Conservation (phyloP, 2,329 filamentous ascomycete species). For the Epichloe glyceriae region DNA sequence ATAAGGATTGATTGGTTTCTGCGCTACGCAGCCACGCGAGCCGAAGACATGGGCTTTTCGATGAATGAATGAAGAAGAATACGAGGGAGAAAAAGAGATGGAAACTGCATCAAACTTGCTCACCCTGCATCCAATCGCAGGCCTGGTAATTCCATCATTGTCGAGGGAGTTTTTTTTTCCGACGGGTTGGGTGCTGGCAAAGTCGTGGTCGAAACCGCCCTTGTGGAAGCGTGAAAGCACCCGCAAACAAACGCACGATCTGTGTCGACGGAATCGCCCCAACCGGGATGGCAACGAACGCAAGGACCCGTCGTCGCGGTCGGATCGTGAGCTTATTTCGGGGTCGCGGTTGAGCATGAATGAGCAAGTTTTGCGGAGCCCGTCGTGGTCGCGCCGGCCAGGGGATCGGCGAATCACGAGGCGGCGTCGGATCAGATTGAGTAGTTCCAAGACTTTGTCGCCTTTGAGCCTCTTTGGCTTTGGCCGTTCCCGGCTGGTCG, state of each 20-base stretch:
- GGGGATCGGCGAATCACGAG: neutral
- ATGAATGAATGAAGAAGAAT: neutral
- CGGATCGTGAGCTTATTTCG: neutral
- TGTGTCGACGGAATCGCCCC: too few relatives aligned
- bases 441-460: too few relatives aligned
- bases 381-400: neutral
- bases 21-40: neutral
- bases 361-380: constrained; percentile 24
- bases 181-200: too few relatives aligned
- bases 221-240: too few relatives aligned
- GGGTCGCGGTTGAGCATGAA: constrained; percentile 18
- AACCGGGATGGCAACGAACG: neutral
- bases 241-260: too few relatives aligned
- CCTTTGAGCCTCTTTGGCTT: neutral
- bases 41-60: neutral
- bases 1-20: neutral
- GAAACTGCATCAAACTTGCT: constrained; percentile 1
- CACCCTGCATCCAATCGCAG: neutral
- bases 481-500: neutral
- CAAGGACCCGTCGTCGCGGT: neutral
- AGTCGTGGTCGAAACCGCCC: too few relatives aligned
- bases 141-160: neutral
- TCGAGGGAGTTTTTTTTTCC: too few relatives aligned
- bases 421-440: neutral
- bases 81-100: neutral